Conservation (phyloP, 1,139 yeast species). For the Candida smagusa region DNA sequence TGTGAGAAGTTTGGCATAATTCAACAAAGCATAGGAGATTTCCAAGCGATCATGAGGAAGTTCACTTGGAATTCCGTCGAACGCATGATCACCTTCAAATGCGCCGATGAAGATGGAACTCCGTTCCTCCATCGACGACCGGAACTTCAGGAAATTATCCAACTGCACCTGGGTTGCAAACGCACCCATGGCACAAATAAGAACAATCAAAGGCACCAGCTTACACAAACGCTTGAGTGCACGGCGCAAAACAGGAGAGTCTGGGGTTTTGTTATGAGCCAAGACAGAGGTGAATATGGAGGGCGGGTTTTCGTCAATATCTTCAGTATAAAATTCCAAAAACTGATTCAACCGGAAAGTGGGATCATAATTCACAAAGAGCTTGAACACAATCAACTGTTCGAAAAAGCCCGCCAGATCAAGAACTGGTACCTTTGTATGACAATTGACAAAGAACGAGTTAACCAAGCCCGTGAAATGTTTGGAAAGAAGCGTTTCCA, state of each 20-base stretch:
- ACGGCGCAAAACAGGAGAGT: conserved; percentile 17
- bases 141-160: conserved; percentile 30
- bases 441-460: conserved; percentile 34
- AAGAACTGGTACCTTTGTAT: conserved; percentile 34
- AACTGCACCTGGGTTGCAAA: conserved; percentile 32
- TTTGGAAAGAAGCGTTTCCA: conserved; percentile 20
- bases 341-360: conserved; percentile 17
- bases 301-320: conserved; percentile 12
- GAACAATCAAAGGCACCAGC: conserved; percentile 26
- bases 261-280: conserved; percentile 13
- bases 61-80: conserved; percentile 10
- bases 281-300: conserved; percentile 14
- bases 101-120: conserved; percentile 18
- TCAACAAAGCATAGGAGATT: conserved; percentile 23
- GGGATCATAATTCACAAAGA: conserved; percentile 19
- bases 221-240: conserved; percentile 24
- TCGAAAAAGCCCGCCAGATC: conserved; percentile 31
- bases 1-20: conserved; percentile 22
- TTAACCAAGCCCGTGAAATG: conserved; percentile 23
- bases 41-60: conserved; percentile 21
- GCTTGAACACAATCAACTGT: conserved; percentile 27
- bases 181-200: conserved; percentile 35
- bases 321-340: conserved; percentile 12
- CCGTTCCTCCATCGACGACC: conserved; percentile 29
- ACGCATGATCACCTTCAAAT: conserved; percentile 11